phyloP scores from a whole-genome alignment of 2,329 filamentous ascomycete species.

The Teratosphaeria viscida region DNA sequence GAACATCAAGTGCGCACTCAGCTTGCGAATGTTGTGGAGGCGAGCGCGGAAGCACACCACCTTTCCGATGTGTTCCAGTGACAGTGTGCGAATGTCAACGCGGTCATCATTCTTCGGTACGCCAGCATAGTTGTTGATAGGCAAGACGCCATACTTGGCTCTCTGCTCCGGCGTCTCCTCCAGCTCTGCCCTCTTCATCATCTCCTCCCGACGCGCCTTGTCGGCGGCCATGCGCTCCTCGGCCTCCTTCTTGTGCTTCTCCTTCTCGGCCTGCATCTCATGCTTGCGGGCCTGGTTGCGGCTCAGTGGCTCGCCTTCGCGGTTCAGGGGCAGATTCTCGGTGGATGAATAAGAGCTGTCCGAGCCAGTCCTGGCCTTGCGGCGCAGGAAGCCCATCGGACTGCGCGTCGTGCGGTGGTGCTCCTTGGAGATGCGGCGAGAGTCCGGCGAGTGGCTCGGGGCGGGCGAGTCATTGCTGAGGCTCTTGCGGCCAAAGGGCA shows the following conservation, averaged over 20 bases:
- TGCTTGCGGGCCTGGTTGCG: constrained; percentile 41
- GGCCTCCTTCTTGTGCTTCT: constrained; percentile 34
- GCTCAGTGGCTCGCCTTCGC: constrained; percentile 40
- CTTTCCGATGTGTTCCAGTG: constrained; percentile 44
- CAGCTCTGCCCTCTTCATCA: constrained; percentile 37
- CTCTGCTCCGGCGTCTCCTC: constrained; percentile 50
- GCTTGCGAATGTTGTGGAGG: constrained; percentile 66
- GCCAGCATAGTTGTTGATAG: constrained; percentile 48
- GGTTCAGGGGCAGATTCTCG: constrained; percentile 34
- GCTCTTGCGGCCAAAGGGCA: constrained; percentile 15
- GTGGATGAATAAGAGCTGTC: constrained; percentile 25
- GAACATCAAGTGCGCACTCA: constrained; percentile 77
- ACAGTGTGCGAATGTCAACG: constrained; percentile 42
- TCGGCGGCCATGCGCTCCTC: constrained; percentile 35
- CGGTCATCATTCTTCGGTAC: constrained; percentile 39
- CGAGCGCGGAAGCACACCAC: constrained; percentile 59
- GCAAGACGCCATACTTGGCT: constrained; percentile 47
- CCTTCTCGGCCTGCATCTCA: constrained; percentile 34
- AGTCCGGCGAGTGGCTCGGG: neutral
- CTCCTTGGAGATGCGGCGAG: constrained; percentile 13
- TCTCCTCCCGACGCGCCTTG: constrained; percentile 37
- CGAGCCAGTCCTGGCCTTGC: constrained; percentile 20
- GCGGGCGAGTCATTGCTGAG: constrained; percentile 1
- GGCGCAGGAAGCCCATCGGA: constrained; percentile 23
- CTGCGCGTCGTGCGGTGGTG: constrained; percentile 21